Base-by-base conservation (phyloP, 2,329 filamentous ascomycete species). In the Phialophora expanda region DNA sequence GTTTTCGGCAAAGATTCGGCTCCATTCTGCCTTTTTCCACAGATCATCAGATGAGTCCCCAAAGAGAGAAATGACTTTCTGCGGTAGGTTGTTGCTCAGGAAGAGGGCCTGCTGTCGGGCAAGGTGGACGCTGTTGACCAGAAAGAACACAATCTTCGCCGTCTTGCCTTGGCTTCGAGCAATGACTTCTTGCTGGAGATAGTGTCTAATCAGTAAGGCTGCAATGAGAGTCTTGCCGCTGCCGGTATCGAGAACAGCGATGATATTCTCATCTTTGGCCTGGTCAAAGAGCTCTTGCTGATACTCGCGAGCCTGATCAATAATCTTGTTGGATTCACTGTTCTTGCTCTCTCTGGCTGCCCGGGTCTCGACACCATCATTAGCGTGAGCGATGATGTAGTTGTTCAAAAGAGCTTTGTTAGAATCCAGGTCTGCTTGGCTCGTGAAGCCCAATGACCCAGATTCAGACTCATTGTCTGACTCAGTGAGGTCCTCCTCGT, bases 191-290 rank as follows among this genome's bases (percentile, higher is more conserved):
- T 89, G 82, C 46, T 92, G 87, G 32, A 98, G 84, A 9, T 87
- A 84, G 75, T 96, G 86, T 46, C 89, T 87, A 26, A 98, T 84
- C 4, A 99, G 83, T 2, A 98, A 84, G 0, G 92, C 93, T 0
- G 95, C 93, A 72, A 99, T 97, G n/a, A 97, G 82, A 0, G 95
- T 99, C 79, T 99, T 99, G 2, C 95, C 95, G 3, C 92, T 93
- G 12, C 95, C 90, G 89, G 65, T 61, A n/a, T 54, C 58, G 22
- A 48, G 69, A 0, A 99, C 95, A 0, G 95, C 93, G 71, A 99
- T 96, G 7, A 89, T 90, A 74, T 99, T 99, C 71, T 89, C 86
- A 59, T 85, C 75, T 74, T 95, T 97, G 3, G 95, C 94, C 69
- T 86, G 86, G 76, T 97, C 92, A 73, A 95, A 98, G 0, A 99